Percentiles rank a stretch among this genome's conserved stretches.
phyloP scores from a whole-genome alignment of 2,329 filamentous ascomycete genomes.

The Tothia fuscella region DNA sequence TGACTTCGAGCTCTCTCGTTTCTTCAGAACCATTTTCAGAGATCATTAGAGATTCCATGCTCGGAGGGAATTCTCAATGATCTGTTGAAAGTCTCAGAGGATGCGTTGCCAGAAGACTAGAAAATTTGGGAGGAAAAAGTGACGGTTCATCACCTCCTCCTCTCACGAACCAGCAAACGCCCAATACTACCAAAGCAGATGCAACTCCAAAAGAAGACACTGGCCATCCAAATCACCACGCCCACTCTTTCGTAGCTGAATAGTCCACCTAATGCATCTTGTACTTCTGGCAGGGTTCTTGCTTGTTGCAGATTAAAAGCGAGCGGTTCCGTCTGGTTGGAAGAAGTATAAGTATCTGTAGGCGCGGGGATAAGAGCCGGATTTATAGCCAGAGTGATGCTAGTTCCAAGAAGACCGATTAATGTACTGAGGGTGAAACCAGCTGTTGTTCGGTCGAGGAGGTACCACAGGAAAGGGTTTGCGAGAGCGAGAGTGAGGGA shows the following conservation, averaged over 20 bases:
- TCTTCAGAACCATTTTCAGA: too few species aligned
- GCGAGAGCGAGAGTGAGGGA: conserved; percentile 79
- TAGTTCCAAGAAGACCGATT: conserved; percentile 64
- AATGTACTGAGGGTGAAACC: conserved; percentile 69
- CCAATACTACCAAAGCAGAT: conserved; percentile 96
- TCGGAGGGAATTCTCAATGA: too few species aligned
- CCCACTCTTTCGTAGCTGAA: conserved; percentile 48
- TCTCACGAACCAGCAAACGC: conserved; percentile 32
- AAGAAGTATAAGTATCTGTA: conserved; percentile 24
- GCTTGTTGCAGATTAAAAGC: conserved; percentile 6
- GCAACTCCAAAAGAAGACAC: conserved; percentile 87
- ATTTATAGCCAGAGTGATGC: conserved; percentile 60
- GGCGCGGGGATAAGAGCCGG: conserved; percentile 67
- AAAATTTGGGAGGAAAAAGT: too few species aligned
- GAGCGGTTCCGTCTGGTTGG: conserved; percentile 7
- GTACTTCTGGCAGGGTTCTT: conserved; percentile 3
- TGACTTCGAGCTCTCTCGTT: too few species aligned
- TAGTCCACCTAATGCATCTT: conserved; percentile 5
- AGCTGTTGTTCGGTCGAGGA: conserved; percentile 79
- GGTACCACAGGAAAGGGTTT: conserved; percentile 91
- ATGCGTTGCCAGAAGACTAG: too few species aligned
- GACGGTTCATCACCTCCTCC: too few species aligned
- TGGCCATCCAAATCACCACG: conserved; percentile 77
- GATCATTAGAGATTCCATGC: too few species aligned
- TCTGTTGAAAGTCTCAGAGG: too few species aligned